phyloP scores from a whole-genome alignment of 2,329 filamentous ascomycete species.

The Venturia effusa region DNA sequence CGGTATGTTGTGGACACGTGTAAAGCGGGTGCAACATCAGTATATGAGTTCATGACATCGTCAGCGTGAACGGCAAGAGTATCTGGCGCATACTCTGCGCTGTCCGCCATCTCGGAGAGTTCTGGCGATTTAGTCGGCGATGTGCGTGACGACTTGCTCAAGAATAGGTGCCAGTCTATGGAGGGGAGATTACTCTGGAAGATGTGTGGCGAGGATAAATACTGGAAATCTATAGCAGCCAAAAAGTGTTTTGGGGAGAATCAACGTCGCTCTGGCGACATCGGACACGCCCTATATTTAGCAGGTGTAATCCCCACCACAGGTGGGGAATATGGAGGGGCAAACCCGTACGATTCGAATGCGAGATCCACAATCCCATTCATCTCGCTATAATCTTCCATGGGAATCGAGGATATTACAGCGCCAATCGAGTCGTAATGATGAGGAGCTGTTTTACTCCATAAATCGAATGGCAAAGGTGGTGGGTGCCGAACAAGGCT shows the following conservation, averaged over 20 bases:
- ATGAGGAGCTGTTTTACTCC: background rate
- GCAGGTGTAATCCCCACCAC: background rate
- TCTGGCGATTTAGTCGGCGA: background rate
- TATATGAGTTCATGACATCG: constrained; percentile 57
- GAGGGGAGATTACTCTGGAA: too few species aligned
- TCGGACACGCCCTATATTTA: background rate
- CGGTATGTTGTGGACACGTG: constrained; percentile 89
- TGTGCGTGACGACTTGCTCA: background rate
- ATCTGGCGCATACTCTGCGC: constrained; percentile 21
- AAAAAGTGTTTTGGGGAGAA: background rate
- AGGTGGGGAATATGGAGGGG: background rate
- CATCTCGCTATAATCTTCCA: background rate
- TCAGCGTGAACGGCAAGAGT: constrained; percentile 76
- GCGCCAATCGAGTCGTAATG: background rate
- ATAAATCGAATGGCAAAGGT: background rate
- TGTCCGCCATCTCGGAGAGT: background rate
- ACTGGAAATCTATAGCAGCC: background rate
- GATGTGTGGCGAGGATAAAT: too few species aligned
- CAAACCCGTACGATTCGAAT: background rate
- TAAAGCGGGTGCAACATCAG: constrained; percentile 77
- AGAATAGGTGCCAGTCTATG: too few species aligned
- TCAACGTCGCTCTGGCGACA: background rate
- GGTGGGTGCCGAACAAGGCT: background rate
- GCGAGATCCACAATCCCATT: background rate
- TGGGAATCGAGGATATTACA: background rate